Conservation (phyloP, 345 rosid species). For the Moricandia arvensis region DNA sequence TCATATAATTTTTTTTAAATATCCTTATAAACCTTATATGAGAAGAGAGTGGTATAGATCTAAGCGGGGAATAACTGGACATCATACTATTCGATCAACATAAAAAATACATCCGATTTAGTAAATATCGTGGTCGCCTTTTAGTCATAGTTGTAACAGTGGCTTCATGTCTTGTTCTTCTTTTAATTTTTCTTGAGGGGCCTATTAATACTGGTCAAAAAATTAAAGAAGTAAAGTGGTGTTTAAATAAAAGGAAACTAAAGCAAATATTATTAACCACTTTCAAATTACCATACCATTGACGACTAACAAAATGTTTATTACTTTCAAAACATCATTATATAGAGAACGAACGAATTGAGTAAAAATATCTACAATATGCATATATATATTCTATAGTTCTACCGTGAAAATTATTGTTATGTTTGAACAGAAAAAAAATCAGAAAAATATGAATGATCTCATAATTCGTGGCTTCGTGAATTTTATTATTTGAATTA, state of each 20-base stretch:
- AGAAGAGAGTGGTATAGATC: neutral
- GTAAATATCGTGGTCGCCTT: neutral
- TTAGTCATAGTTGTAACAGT: neutral
- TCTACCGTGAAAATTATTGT: neutral
- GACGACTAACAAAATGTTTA: neutral
- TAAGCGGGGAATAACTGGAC: neutral
- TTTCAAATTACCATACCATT: neutral
- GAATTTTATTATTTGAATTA: neutral
- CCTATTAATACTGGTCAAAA: conserved; percentile 28
- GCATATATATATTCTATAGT: neutral
- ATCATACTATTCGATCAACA: neutral
- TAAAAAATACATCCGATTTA: neutral
- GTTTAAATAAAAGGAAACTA: conserved; percentile 13
- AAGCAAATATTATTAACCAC: conserved; percentile 12
- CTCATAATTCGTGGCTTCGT: neutral
- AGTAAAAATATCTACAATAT: neutral
- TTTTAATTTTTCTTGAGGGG: neutral
- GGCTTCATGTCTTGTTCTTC: conserved; percentile 5
- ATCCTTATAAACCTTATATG: no score
- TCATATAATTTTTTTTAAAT: no score
- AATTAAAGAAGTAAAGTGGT: conserved; percentile 25
- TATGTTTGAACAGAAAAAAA: neutral
- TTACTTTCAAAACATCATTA: neutral
- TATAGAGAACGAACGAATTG: neutral
- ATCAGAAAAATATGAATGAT: neutral